phyloP scores from a whole-genome alignment of 2,329 filamentous ascomycete genomes.

The Penicillium verrucosum region DNA sequence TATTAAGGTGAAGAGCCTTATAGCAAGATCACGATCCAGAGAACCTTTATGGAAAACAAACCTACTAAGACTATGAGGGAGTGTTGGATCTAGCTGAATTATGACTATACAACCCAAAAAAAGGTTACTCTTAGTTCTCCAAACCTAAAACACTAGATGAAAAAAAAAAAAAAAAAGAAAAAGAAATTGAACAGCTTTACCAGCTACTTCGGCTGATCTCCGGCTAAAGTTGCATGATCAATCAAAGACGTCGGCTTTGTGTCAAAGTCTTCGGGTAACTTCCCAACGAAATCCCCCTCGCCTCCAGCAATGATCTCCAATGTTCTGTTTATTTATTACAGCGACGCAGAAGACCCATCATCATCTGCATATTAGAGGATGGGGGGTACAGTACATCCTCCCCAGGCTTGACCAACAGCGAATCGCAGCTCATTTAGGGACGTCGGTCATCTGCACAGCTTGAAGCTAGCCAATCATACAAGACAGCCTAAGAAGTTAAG shows the following conservation, averaged over 20 bases:
- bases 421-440: background rate
- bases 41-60: too few relatives aligned
- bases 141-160: too few relatives aligned
- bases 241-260: background rate
- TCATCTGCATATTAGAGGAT: background rate
- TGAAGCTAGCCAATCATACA: constrained; percentile 25
- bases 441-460: constrained; percentile 7
- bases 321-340: background rate
- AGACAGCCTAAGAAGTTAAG: constrained; percentile 23
- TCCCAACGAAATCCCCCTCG: background rate
- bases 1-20: too few relatives aligned
- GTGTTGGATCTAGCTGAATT: too few relatives aligned
- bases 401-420: background rate
- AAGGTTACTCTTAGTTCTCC: too few relatives aligned
- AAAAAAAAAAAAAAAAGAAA: constrained; percentile 34
- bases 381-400: background rate
- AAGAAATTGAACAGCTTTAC: background rate
- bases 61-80: too few relatives aligned
- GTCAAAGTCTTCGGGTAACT: background rate
- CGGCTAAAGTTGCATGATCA: background rate
- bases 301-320: background rate
- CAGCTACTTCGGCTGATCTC: background rate
- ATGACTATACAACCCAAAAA: too few relatives aligned
- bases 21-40: too few relatives aligned
- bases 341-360: too few relatives aligned